Evolutionary conservation across 78 protist genomes (phyloP).

Genomic region (Capsaspora owczarzaki): DNA sequence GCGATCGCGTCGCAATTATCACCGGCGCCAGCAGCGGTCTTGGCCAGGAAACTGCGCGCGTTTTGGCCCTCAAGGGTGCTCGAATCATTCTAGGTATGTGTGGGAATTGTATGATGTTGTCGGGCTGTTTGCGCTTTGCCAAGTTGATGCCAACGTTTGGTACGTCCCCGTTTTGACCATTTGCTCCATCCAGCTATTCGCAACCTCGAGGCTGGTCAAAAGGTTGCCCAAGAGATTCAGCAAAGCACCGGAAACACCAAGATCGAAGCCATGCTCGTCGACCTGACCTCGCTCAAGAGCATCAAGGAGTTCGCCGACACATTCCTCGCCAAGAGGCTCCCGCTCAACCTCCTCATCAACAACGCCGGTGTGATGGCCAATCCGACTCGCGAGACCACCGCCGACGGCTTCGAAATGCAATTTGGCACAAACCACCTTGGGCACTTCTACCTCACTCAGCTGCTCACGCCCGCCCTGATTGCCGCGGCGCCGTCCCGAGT

Average conservation of each 20-base stretch:
- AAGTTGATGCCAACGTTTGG: too few relatives aligned
- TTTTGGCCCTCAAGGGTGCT: neutral
- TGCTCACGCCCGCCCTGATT: neutral
- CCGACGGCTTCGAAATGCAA: conserved; percentile 18
- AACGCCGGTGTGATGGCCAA: neutral
- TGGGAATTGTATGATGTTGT: too few relatives aligned
- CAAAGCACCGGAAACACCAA: neutral
- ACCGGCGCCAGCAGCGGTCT: neutral
- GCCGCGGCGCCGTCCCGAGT: neutral
- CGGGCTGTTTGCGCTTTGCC: too few relatives aligned
- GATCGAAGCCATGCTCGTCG: neutral
- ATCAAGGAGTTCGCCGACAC: neutral
- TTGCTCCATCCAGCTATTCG: too few relatives aligned
- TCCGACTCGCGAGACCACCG: neutral
- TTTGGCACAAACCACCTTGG: conserved; percentile 10
- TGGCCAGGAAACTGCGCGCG: neutral
- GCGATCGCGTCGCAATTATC: neutral
- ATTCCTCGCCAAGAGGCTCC: neutral
- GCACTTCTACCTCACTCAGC: neutral
- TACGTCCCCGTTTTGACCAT: too few relatives aligned
- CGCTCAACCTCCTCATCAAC: conserved; percentile 10
- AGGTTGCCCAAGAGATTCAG: too few relatives aligned
- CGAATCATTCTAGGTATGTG: neutral
- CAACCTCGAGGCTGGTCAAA: too few relatives aligned
- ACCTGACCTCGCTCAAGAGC: neutral